phyloP scores from a whole-genome alignment of 208 protist genomes.

The Leptomonas pyrrhocoris region DNA sequence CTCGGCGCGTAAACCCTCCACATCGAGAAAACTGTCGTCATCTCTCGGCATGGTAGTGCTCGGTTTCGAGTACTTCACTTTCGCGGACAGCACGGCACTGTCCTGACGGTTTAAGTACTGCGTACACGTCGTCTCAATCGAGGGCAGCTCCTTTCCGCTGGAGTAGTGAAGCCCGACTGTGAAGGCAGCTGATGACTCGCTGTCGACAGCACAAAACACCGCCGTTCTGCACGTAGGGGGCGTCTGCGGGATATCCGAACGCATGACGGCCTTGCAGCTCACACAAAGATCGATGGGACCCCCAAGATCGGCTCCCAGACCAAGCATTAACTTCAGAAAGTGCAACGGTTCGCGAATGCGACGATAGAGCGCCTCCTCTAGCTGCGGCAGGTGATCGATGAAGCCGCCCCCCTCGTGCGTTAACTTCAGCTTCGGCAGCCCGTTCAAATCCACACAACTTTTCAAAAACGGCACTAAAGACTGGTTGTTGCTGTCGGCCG shows the following conservation, averaged over 20 bases:
- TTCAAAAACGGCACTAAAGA: conserved; percentile 37
- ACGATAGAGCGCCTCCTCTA: conserved; percentile 40
- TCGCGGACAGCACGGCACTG: conserved; percentile 23
- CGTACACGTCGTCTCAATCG: conserved; percentile 44
- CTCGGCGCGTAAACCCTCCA: conserved; percentile 28
- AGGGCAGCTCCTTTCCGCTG: conserved; percentile 40
- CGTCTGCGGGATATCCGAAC: background rate
- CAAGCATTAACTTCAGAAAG: conserved; percentile 43
- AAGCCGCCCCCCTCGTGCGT: conserved; percentile 20
- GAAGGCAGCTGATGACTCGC: conserved; percentile 39
- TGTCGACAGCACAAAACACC: conserved; percentile 47
- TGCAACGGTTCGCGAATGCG: conserved; percentile 49
- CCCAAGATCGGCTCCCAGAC: conserved; percentile 42
- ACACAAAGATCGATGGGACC: conserved; percentile 41
- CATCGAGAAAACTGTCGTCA: conserved; percentile 36
- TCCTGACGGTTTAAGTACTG: conserved; percentile 32
- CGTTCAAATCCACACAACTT: conserved; percentile 33
- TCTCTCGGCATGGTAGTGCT: conserved; percentile 26
- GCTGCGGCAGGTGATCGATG: conserved; percentile 46
- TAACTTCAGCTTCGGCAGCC: conserved; percentile 32
- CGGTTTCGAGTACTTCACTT: conserved; percentile 38
- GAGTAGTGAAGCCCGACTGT: conserved; percentile 53
- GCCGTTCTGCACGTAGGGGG: conserved; percentile 19
- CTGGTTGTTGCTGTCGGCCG: background rate
- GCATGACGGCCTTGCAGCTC: conserved; percentile 4